Conservation (phyloP, 495 filamentous ascomycete species). For the Opeltia flavorubescens region DNA sequence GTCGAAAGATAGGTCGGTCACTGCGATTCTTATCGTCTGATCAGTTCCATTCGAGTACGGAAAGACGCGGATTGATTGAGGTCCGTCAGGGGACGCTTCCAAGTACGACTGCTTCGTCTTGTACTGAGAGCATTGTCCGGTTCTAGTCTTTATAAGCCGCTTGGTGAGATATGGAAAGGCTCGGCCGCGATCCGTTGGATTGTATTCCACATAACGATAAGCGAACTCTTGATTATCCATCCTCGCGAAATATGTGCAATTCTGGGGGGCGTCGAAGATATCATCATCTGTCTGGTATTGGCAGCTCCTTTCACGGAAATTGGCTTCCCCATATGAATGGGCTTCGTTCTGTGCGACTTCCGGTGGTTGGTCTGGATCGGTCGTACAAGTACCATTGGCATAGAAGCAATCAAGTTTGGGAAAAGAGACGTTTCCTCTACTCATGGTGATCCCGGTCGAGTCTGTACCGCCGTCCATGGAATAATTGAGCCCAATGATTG, state of each 20-base stretch:
- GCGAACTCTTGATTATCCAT: conserved; percentile 6
- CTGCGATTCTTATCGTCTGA: conserved; percentile 5
- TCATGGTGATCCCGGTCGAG: conserved; percentile 1
- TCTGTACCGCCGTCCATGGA: conserved; percentile 11
- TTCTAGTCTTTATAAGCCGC: conserved; percentile 5
- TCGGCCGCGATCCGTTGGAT: conserved; percentile 3
- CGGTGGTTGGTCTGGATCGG: background rate
- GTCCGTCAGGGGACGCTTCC: background rate
- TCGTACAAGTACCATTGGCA: background rate
- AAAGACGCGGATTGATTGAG: background rate
- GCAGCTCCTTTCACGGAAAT: background rate
- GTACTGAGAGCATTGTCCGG: conserved; percentile 7
- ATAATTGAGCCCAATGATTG: conserved; percentile 11
- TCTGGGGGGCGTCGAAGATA: background rate
- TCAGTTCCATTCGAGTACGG: conserved; percentile 8
- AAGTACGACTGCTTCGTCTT: background rate
- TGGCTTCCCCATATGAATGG: conserved; percentile 6
- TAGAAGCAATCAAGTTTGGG: conserved; percentile 10
- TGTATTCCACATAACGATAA: conserved; percentile 10
- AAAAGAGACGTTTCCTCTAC: conserved; percentile 7
- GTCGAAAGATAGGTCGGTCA: conserved; percentile 1
- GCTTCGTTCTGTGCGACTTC: conserved; percentile 2
- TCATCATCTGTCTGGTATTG: background rate
- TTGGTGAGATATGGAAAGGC: conserved; percentile 12
- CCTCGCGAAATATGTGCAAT: conserved; percentile 4